Evolutionary conservation across 345 rosid species (phyloP).

Genomic region (Brassica carinata): DNA sequence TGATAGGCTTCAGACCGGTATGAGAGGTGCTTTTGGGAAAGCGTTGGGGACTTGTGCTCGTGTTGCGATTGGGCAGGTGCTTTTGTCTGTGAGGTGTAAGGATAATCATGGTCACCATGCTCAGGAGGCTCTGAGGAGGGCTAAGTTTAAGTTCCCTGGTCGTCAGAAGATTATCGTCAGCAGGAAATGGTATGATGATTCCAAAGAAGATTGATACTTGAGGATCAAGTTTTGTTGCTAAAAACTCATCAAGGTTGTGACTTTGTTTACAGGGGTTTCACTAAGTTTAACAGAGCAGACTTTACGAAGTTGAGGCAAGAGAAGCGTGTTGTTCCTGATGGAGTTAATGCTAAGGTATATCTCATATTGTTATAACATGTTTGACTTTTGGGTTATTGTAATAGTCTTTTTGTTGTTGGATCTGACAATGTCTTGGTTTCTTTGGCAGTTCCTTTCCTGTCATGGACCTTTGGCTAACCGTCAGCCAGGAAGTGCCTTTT

Average conservation of each 20-base stretch:
- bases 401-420: not conserved
- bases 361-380: not conserved
- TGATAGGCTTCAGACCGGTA: slow-evolving; percentile 85
- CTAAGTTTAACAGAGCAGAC: slow-evolving; percentile 63
- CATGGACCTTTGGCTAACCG: slow-evolving; percentile 71
- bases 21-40: slow-evolving; percentile 83
- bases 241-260: not conserved
- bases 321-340: slow-evolving; percentile 62
- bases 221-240: not conserved
- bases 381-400: not conserved
- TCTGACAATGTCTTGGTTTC: not conserved
- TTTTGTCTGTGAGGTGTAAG: slow-evolving; percentile 76
- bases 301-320: slow-evolving; percentile 60
- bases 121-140: slow-evolving; percentile 78
- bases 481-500: slow-evolving; percentile 64
- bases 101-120: slow-evolving; percentile 69
- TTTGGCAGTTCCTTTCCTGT: slow-evolving; percentile 64
- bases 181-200: slow-evolving; percentile 60
- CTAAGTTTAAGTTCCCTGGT: slow-evolving; percentile 80
- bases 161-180: slow-evolving; percentile 81
- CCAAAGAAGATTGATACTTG: not conserved
- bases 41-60: slow-evolving; percentile 75
- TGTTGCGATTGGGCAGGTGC: slow-evolving; percentile 81
- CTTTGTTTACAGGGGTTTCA: slow-evolving; percentile 59
- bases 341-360: slow-evolving; percentile 76